phyloP scores from a whole-genome alignment of 2,329 filamentous ascomycete species.

The Plenodomus tracheiphilus region DNA sequence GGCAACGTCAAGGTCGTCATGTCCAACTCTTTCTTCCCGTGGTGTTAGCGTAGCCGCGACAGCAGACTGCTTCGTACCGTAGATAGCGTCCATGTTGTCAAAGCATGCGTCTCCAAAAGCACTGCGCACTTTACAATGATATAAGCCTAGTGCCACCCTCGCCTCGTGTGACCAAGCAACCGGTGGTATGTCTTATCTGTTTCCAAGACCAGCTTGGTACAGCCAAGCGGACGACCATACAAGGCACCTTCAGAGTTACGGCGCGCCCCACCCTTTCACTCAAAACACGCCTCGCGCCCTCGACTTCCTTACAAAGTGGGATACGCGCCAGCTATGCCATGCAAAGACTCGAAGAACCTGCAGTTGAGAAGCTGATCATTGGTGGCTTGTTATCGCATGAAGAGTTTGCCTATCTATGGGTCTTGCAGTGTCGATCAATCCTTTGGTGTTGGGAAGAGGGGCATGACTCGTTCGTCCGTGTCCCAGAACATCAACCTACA shows the following conservation, averaged over 20 bases:
- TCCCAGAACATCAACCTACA: too few species aligned
- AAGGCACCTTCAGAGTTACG: too few species aligned
- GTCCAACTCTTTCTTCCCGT: neutral
- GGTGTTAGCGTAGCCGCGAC: constrained; percentile 1
- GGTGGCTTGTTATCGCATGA: too few species aligned
- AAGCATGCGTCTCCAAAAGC: neutral
- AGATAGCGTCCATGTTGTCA: neutral
- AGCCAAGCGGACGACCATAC: too few species aligned
- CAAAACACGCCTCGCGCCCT: neutral
- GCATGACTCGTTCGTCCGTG: too few species aligned
- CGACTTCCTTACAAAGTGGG: neutral
- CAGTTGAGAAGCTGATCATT: too few species aligned
- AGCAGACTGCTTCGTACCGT: neutral
- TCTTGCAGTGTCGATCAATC: too few species aligned
- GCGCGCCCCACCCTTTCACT: neutral
- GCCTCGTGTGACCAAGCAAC: constrained; percentile 7
- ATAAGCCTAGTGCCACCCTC: too few species aligned
- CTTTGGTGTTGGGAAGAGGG: too few species aligned
- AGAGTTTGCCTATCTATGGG: too few species aligned
- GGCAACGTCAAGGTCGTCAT: neutral
- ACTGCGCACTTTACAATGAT: neutral
- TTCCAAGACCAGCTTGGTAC: constrained; percentile 1
- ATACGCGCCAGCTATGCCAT: too few species aligned
- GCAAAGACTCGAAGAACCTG: too few species aligned
- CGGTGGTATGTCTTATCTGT: constrained; percentile 10